Percentiles rank a stretch among this genome's conserved stretches.
Conservation (phyloP, 345 rosid species). For the Populus euphratica region DNA sequence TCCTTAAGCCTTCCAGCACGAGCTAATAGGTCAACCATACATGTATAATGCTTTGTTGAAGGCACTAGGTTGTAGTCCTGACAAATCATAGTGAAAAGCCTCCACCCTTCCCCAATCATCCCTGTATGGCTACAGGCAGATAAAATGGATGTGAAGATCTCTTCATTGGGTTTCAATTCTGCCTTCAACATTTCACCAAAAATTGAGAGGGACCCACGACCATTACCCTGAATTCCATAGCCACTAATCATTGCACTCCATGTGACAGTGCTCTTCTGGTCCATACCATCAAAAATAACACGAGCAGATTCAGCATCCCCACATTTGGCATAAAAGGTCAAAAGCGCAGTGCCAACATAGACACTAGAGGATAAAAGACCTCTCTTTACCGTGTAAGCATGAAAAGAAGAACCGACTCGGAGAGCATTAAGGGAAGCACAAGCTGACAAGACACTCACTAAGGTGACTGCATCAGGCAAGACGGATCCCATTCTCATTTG, state of each 20-base stretch:
- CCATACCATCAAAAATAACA: constrained; percentile 19
- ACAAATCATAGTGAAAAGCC: constrained; percentile 56
- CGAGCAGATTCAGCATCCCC: constrained; percentile 29
- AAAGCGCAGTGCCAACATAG: constrained; percentile 24
- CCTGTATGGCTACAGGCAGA: constrained; percentile 54
- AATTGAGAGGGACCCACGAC: constrained; percentile 16
- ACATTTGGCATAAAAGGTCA: constrained; percentile 30
- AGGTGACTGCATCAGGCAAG: constrained; percentile 46
- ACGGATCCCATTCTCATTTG: constrained; percentile 41
- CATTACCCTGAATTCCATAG: constrained; percentile 27
- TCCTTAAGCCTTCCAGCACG: constrained; percentile 87
- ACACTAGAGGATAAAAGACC: constrained; percentile 17
- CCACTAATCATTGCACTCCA: constrained; percentile 36
- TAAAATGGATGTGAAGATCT: constrained; percentile 25
- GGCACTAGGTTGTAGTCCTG: constrained; percentile 56
- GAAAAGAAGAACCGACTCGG: constrained; percentile 52
- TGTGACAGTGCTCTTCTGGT: constrained; percentile 18
- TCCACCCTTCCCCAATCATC: constrained; percentile 75
- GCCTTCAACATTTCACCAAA: constrained; percentile 22
- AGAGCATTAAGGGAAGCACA: constrained; percentile 47
- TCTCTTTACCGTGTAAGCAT: constrained; percentile 50
- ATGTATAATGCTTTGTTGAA: constrained; percentile 68
- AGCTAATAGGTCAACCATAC: constrained; percentile 80
- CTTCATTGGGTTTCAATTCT: constrained; percentile 27
- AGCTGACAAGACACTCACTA: constrained; percentile 43